Evolutionary conservation across 257 asterid species (phyloP), one percentile per base, ranked within the genome.

Genomic region (Ligustrum vulgare): DNA sequence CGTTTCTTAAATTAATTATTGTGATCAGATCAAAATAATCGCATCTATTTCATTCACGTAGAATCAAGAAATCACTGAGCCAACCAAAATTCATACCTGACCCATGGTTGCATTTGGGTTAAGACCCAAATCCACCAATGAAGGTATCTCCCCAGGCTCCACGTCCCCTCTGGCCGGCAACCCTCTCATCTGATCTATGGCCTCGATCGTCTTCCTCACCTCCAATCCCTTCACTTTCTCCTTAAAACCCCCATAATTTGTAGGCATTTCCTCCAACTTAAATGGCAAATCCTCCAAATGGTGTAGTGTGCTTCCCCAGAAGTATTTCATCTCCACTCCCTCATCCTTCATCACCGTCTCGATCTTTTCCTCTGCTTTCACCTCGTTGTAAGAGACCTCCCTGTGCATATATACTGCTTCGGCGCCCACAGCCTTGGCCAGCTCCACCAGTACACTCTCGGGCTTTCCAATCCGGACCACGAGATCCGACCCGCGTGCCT

Each of bases 261-360:
- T 88, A 0, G 98, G 99, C 95, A 93, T 95, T 72, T 79, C 89
- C 72, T 85, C 87, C 86, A 93, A 82, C 73, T 89, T 86, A 78
- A 93, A 95, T 15, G 98, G 97, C 87, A 95, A 82, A 90, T 95
- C 99, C 80, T 95, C 98, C 79, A 95, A 39, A 79, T 95, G 98
- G 81, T 90, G 91, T 88, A 95, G 82, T 66, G 99, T 95, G 81
- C 99, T 95, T 77, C 99, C 99, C 99, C 99, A 95, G 78, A 84
- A 89, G 87, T 82, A 91, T 85, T 93, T 93, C 74, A 93, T 90
- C 77, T 91, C 98, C 72, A 95, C 85, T 3, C 98, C 97, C 78
- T 95, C 99, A 43, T 90, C 93, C 83, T 93, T 91, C 93, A 95
- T 81, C 20, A 67, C 91, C 67, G 78, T 80, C 88, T 95, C 98